Evolutionary conservation across 2,329 filamentous ascomycete species (phyloP).

Genomic region (Colletotrichum falcatum): DNA sequence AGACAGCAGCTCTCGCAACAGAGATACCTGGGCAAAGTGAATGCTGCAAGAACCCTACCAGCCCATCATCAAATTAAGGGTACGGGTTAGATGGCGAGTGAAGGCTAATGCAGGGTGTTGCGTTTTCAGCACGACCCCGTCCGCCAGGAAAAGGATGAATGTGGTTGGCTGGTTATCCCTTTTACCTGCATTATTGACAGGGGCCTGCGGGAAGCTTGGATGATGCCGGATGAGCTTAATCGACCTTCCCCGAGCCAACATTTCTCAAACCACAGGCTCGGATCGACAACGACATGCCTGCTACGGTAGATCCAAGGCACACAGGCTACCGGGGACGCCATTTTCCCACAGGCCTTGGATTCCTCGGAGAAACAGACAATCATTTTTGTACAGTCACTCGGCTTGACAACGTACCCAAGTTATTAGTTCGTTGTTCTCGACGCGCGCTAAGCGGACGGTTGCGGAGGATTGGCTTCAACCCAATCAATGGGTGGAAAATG

Average conservation of each 20-base stretch:
- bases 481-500: background rate
- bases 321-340: too few species aligned
- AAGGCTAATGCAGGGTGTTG: slow-evolving; percentile 31
- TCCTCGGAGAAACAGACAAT: background rate
- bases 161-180: slow-evolving; percentile 11
- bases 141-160: background rate
- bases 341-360: background rate
- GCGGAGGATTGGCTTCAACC: slow-evolving; percentile 17
- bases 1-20: background rate
- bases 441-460: slow-evolving; percentile 20
- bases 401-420: too few species aligned
- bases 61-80: background rate
- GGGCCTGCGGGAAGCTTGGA: slow-evolving; percentile 14
- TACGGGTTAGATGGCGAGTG: background rate
- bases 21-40: background rate
- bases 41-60: background rate
- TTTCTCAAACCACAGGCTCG: slow-evolving; percentile 3
- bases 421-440: background rate
- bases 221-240: slow-evolving; percentile 34
- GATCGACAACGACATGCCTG: slow-evolving; percentile 14
- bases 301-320: background rate
- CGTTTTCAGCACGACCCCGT: slow-evolving; percentile 9
- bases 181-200: slow-evolving; percentile 16
- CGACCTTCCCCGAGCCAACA: slow-evolving; percentile 7
- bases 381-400: too few species aligned